A percentile compares a stretch with the other conserved stretches of the same genome.
Evolutionary conservation across 306 rosid genomes (phyloP).

Genomic region (Delonix regia): DNA sequence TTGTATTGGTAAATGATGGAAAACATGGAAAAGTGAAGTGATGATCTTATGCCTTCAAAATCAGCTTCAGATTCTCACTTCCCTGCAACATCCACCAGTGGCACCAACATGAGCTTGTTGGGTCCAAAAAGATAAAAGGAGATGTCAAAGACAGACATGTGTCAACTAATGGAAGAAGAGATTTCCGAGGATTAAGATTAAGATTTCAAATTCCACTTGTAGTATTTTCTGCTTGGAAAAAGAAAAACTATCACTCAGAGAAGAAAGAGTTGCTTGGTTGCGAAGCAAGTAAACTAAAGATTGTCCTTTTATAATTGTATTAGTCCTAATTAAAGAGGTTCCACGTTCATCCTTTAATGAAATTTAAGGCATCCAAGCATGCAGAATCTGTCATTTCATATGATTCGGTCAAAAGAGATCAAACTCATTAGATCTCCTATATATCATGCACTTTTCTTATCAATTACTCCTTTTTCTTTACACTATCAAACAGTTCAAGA

Average conservation of each 20-base stretch:
- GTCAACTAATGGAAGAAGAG: neutral
- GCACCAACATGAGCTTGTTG: conserved; percentile 10
- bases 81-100: conserved; percentile 16
- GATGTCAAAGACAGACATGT: neutral
- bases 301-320: neutral
- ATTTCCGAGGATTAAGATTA: neutral
- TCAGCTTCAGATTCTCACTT: conserved; percentile 9
- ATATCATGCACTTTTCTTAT: conserved; percentile 34
- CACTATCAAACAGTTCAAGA: neutral
- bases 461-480: conserved; percentile 28
- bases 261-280: conserved; percentile 29
- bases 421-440: neutral
- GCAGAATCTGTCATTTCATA: conserved; percentile 40
- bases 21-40: neutral
- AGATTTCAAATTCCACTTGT: neutral
- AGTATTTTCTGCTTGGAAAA: neutral
- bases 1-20: neutral
- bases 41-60: conserved; percentile 14
- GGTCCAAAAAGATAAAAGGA: neutral
- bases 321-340: neutral
- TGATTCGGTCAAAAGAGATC: conserved; percentile 51
- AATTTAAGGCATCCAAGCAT: conserved; percentile 39
- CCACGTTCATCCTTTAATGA: conserved; percentile 23
- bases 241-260: neutral
- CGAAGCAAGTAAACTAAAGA: conserved; percentile 27